A percentile compares a stretch with the other conserved stretches of the same genome.
Conservation (phyloP, 345 rosid genomes). For the Populus davidiana region DNA sequence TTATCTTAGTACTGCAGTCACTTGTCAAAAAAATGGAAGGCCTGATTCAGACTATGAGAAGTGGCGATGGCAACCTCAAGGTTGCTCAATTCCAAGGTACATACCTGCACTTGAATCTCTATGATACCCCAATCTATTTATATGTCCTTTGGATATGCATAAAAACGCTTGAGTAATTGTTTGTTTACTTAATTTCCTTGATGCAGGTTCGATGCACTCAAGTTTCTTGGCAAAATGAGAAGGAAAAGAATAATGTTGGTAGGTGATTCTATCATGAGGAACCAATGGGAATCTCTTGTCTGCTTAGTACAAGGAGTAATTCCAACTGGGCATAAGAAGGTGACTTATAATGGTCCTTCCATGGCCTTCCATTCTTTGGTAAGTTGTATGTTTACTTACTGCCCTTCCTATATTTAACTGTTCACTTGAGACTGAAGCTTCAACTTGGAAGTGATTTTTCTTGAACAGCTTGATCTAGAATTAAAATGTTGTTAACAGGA, state of each 20-base stretch:
- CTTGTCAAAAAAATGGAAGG: slow-evolving; percentile 82
- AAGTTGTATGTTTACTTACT: neutral
- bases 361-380: slow-evolving; percentile 91
- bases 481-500: slow-evolving; percentile 43
- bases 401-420: neutral
- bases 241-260: slow-evolving; percentile 80
- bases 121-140: neutral
- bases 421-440: too few species aligned
- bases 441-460: neutral
- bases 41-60: slow-evolving; percentile 88
- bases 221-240: slow-evolving; percentile 78
- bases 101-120: too few species aligned
- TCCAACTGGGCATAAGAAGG: slow-evolving; percentile 62
- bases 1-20: slow-evolving; percentile 67
- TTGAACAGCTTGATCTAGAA: neutral
- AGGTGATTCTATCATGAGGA: slow-evolving; percentile 96
- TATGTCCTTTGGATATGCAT: neutral
- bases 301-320: slow-evolving; percentile 87
- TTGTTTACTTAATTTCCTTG: neutral
- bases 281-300: slow-evolving; percentile 96
- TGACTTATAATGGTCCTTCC: slow-evolving; percentile 70
- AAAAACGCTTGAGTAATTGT: neutral
- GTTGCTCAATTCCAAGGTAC: slow-evolving; percentile 82
- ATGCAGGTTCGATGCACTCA: slow-evolving; percentile 76
- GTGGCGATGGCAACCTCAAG: slow-evolving; percentile 85